Evolutionary conservation across 106 monocot genomes (phyloP), one percentile per base, ranked within the genome.

Genomic region (Triglochin maritima): DNA sequence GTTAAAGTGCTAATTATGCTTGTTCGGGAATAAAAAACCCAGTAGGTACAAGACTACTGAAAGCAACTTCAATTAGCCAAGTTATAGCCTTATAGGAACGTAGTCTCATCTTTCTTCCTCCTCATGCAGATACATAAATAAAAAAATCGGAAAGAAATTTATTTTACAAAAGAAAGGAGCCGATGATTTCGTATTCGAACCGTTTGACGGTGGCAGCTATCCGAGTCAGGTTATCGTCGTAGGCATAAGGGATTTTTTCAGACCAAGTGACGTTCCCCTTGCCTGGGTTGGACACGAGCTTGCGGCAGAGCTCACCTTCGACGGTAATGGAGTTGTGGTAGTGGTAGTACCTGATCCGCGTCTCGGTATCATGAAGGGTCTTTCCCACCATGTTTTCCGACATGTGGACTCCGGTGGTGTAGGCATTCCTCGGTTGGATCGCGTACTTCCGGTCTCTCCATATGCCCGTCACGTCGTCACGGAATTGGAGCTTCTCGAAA

Each of bases 311-410:
- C 68, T 92, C 92, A 58, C 92, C 83, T 13, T 85, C 44, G 41
- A 92, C 92, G 56, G 87, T 92, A 71, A 92, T 92, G 45, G 92
- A 79, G 74, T 85, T 68, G 70, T 92, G 92, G 75, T 92, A 92
- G 62, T 92, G 92, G 71, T 88, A 92, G 79, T 92, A 92, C 10
- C 92, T 70, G 69, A 92, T 85, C 76, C 81, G 62, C 46, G 73
- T 77, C 64, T 92, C 92, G 0, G 92, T 88, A 62, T 92, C 81
- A 83, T 92, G 92, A 2, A 83, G 85, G 45, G 88, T 88, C 50
- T 71, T 83, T 5, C 92, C 92, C 7, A 85, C 65, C 16, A 92
- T 71, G 56, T 92, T 92, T 77, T 92, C 70, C 8, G 92, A 92
- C 92, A 92, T 92, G 83, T 92, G 92, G 10, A 92, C 85, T 1